phyloP scores from a whole-genome alignment of 305 asterid species.

The Fraxinus floribunda region DNA sequence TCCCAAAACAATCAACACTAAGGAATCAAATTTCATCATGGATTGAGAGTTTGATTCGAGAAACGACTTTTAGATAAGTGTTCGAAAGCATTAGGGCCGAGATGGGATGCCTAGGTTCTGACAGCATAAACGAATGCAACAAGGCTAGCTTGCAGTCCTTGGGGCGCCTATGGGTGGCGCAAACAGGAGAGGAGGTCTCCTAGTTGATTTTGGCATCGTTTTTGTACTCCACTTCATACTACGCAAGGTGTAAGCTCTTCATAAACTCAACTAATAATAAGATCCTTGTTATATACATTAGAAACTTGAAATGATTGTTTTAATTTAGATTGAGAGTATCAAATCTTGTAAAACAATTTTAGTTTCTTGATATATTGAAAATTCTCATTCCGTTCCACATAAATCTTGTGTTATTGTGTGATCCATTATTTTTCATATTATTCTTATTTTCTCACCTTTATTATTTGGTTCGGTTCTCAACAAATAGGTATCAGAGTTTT shows the following conservation, averaged over 20 bases:
- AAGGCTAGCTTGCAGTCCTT: not conserved
- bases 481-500: not conserved
- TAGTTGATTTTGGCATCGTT: not conserved
- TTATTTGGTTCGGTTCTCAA: not conserved
- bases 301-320: not conserved
- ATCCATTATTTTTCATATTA: not conserved
- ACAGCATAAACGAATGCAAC: not conserved
- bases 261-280: too few species aligned
- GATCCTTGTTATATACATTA: not conserved
- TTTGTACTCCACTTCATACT: not conserved
- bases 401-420: not conserved
- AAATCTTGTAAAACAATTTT: not conserved
- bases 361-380: not conserved
- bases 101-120: not conserved
- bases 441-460: not conserved
- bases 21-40: not conserved
- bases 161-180: not conserved
- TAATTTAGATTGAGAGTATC: not conserved
- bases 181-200: not conserved
- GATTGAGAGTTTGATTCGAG: not conserved
- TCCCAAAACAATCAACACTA: not conserved
- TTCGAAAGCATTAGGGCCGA: not conserved
- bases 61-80: not conserved
- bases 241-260: not conserved
- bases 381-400: not conserved